These are phyloP conservation scores for Pisolithus tinctorius DNA, from an alignment of 768 basidiomycete species.

Conservation along the genomic window DNA sequence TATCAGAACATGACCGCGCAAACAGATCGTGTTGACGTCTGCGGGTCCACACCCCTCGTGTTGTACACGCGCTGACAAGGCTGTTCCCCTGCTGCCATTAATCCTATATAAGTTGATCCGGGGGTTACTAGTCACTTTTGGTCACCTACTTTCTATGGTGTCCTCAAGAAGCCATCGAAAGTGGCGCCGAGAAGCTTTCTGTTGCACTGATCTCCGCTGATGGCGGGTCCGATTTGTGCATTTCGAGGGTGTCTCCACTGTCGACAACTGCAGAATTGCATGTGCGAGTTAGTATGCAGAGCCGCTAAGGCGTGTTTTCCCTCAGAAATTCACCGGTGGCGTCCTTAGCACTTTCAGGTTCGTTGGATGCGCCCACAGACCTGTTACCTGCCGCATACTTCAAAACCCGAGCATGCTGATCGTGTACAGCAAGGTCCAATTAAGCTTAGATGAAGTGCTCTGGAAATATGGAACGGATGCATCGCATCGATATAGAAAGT, in stretches of 20 bases:
- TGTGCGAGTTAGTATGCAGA: neutral
- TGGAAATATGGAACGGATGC: too few relatives aligned
- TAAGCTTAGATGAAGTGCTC: too few relatives aligned
- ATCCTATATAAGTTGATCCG: slow-evolving; percentile 14
- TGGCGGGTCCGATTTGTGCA: slow-evolving; percentile 6
- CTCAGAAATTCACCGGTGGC: too few relatives aligned
- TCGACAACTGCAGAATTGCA: neutral
- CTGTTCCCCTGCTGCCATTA: slow-evolving; percentile 22
- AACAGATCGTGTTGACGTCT: slow-evolving; percentile 25
- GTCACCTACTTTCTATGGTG: slow-evolving; percentile 14
- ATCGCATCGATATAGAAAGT: neutral
- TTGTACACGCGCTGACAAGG: slow-evolving; percentile 27
- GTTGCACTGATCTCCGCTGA: slow-evolving; percentile 5
- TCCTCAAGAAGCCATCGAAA: slow-evolving; percentile 9
- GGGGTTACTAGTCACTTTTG: neutral
- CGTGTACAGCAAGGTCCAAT: too few relatives aligned
- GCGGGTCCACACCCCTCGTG: slow-evolving; percentile 32
- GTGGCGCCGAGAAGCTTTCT: slow-evolving; percentile 7
- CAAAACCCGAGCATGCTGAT: too few relatives aligned
- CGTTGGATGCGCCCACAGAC: too few relatives aligned
- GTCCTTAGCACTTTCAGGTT: too few relatives aligned
- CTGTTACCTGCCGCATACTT: too few relatives aligned
- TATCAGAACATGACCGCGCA: slow-evolving; percentile 18
- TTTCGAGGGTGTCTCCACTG: neutral
- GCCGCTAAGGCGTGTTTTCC: too few relatives aligned